A percentile compares a stretch with the other conserved stretches of the same genome.
Evolutionary conservation across 768 basidiomycete species (phyloP).

Genomic region (Glaciozyma antarctica): DNA sequence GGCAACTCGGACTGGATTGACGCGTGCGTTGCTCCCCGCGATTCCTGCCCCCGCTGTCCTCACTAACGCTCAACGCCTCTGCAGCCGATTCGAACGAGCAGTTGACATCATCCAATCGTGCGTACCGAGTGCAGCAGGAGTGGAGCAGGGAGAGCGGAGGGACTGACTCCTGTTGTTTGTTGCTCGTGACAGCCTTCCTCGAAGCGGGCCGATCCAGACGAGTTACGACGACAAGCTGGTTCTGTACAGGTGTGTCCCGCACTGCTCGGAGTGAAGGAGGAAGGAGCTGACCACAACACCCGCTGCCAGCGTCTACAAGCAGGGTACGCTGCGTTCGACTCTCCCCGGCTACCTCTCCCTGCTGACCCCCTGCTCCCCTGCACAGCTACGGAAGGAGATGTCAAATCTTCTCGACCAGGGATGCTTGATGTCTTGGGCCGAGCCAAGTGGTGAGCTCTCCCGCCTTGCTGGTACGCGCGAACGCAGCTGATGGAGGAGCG

Average conservation of each 20-base stretch:
- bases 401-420: constrained; percentile 64
- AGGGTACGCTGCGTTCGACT: constrained; percentile 50
- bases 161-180: background rate
- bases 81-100: constrained; percentile 74
- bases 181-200: constrained; percentile 52
- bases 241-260: constrained; percentile 61
- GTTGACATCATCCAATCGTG: constrained; percentile 79
- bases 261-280: constrained; percentile 32
- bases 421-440: constrained; percentile 84
- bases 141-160: background rate
- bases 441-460: constrained; percentile 66
- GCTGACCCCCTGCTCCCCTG: background rate
- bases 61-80: background rate
- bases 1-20: background rate
- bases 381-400: constrained; percentile 81
- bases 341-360: background rate
- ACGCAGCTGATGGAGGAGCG: background rate
- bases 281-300: background rate
- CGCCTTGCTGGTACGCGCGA: too few relatives aligned
- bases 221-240: constrained; percentile 88
- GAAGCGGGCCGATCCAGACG: constrained; percentile 90
- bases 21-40: background rate
- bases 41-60: background rate
- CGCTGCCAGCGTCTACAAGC: constrained; percentile 78
- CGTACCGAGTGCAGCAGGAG: background rate